phyloP scores from a whole-genome alignment of 2,329 filamentous ascomycete genomes.

The Dryadomyces quercivorus region DNA sequence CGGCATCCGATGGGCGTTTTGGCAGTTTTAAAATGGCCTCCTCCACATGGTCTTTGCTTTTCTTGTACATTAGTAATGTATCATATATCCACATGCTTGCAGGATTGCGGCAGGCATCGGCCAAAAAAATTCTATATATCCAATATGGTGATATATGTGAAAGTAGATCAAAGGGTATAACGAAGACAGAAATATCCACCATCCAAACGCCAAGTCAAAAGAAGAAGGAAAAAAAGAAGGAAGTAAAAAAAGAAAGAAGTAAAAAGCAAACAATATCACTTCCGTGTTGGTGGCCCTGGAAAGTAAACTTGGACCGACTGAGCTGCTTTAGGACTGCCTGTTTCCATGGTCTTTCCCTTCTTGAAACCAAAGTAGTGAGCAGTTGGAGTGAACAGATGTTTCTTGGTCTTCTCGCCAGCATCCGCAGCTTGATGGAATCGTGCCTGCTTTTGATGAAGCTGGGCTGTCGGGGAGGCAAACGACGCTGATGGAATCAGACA shows the following conservation, averaged over 20 bases:
- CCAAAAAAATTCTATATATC: neutral
- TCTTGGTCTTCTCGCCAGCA: neutral
- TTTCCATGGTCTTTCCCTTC: neutral
- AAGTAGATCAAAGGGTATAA: neutral
- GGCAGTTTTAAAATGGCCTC: neutral
- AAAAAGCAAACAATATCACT: conserved; percentile 3
- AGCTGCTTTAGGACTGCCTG: conserved; percentile 23
- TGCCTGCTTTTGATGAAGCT: neutral
- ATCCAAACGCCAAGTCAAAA: neutral
- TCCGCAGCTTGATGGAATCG: neutral
- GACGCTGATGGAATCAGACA: conserved; percentile 2
- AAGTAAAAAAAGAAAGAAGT: conserved; percentile 2
- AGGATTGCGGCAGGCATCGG: neutral
- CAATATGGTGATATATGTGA: neutral
- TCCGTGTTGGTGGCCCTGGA: conserved; percentile 21
- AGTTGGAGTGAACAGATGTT: neutral
- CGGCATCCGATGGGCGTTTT: neutral
- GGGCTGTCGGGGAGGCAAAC: neutral
- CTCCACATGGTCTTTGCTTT: neutral
- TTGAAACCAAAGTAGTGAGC: no score
- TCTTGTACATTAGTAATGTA: neutral
- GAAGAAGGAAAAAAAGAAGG: neutral
- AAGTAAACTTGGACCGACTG: conserved; percentile 26
- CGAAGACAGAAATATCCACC: neutral
- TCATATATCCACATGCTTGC: neutral